Conservation (phyloP, 1,139 yeast genomes). For the Nakaseomyces sp. region DNA sequence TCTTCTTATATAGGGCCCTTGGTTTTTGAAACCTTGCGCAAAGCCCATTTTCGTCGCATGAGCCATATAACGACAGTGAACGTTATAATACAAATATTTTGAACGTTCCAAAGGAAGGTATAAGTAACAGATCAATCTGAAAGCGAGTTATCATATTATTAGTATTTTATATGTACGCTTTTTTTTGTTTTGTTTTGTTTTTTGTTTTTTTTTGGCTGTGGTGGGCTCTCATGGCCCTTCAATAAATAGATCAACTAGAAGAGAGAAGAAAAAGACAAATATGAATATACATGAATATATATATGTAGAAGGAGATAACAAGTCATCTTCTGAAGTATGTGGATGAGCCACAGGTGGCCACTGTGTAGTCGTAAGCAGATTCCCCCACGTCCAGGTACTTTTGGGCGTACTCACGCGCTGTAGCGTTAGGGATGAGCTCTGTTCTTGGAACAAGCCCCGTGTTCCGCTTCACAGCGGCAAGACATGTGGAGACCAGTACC, state of each 20-base stretch:
- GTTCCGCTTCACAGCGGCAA: constrained; percentile 84
- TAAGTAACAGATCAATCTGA: too few relatives aligned
- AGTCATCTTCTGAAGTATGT: constrained; percentile 55
- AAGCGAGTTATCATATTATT: too few relatives aligned
- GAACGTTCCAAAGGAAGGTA: too few relatives aligned
- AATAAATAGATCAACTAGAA: neutral
- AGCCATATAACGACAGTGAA: too few relatives aligned
- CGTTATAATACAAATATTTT: too few relatives aligned
- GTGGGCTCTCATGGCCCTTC: too few relatives aligned
- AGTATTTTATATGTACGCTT: too few relatives aligned
- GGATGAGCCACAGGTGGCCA: constrained; percentile 64
- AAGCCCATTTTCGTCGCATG: neutral
- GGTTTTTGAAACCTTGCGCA: too few relatives aligned
- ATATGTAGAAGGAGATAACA: neutral
- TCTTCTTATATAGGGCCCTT: too few relatives aligned
- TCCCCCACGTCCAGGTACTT: constrained; percentile 84
- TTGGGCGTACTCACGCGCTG: constrained; percentile 48
- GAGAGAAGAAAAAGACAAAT: neutral
- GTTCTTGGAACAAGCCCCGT: constrained; percentile 63
- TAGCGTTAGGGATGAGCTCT: constrained; percentile 37
- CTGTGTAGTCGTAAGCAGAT: constrained; percentile 62
- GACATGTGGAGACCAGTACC: constrained; percentile 65
- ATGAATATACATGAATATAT: neutral
- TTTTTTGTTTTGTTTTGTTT: too few relatives aligned
- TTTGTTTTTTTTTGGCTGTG: too few relatives aligned